phyloP scores from a whole-genome alignment of 345 rosid genomes.

The Pistacia integerrima region DNA sequence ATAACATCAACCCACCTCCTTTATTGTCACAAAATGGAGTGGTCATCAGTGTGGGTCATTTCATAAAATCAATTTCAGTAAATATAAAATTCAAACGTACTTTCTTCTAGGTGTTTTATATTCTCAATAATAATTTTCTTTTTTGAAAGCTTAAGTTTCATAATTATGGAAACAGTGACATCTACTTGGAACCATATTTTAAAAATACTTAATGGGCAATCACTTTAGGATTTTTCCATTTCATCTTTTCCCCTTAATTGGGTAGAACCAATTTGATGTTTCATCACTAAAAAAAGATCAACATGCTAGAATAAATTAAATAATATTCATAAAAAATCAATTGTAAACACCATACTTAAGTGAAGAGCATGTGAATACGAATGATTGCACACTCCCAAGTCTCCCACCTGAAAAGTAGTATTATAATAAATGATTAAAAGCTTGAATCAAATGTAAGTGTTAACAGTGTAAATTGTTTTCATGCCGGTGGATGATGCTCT shows the following conservation, averaged over 20 bases:
- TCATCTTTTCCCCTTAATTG: background rate
- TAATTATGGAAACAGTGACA: background rate
- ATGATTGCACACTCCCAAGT: conserved; percentile 25
- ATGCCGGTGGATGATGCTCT: background rate
- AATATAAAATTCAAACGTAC: background rate
- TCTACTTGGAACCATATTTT: too few relatives aligned
- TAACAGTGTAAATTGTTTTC: background rate
- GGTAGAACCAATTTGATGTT: background rate
- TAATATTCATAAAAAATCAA: background rate
- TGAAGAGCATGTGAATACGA: conserved; percentile 22
- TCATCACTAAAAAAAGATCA: background rate
- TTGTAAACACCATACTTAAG: background rate
- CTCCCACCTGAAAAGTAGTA: conserved; percentile 17
- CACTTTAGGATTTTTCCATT: background rate
- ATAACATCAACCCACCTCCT: background rate
- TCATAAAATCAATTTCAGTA: too few relatives aligned
- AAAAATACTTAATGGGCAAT: too few relatives aligned
- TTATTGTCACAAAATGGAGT: background rate
- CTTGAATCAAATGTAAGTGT: background rate
- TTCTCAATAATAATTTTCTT: background rate
- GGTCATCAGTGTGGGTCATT: too few relatives aligned
- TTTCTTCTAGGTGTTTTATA: background rate
- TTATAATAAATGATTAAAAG: background rate
- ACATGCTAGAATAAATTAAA: background rate
- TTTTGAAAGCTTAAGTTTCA: background rate